These are phyloP conservation scores for Candida easanensis DNA, from an alignment of 805 yeast species.

Conservation along the genomic window DNA sequence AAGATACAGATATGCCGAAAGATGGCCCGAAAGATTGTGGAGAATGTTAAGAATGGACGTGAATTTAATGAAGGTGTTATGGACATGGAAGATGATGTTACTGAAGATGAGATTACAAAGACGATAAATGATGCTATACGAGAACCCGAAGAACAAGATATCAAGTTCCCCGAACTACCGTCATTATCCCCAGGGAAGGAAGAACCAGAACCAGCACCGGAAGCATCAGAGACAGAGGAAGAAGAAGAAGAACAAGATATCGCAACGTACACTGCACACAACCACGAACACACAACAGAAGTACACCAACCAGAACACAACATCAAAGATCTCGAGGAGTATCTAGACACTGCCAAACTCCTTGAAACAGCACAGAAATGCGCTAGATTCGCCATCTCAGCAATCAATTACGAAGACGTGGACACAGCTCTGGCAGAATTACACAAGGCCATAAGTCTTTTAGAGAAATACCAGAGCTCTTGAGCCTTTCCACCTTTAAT, in stretches of 20 bases:
- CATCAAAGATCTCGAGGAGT: slow-evolving; percentile 21
- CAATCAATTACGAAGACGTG: slow-evolving; percentile 66
- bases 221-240: not conserved
- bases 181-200: slow-evolving; percentile 1
- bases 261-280: not conserved
- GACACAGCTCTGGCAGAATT: slow-evolving; percentile 46
- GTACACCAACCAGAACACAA: slow-evolving; percentile 4
- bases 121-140: slow-evolving; percentile 8
- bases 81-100: not conserved
- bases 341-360: slow-evolving; percentile 33
- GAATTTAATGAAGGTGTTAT: slow-evolving; percentile 2
- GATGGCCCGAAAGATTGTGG: slow-evolving; percentile 2
- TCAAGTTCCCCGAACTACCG: slow-evolving; percentile 15
- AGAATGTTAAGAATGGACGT: slow-evolving; percentile 6
- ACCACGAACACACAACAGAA: not conserved
- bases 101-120: slow-evolving; percentile 13
- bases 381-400: slow-evolving; percentile 71
- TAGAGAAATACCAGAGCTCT: slow-evolving; percentile 2
- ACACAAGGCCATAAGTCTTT: slow-evolving; percentile 6
- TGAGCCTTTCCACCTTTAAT: not conserved
- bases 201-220: not conserved
- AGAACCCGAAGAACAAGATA: slow-evolving; percentile 1
- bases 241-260: slow-evolving; percentile 4
- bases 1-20: slow-evolving; percentile 11
- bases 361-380: slow-evolving; percentile 52